Percentiles rank a stretch among this genome's conserved stretches.
These are phyloP conservation scores for Verticillium klebahnii DNA, from an alignment of 2,329 filamentous ascomycete genomes.

Conservation along the genomic window DNA sequence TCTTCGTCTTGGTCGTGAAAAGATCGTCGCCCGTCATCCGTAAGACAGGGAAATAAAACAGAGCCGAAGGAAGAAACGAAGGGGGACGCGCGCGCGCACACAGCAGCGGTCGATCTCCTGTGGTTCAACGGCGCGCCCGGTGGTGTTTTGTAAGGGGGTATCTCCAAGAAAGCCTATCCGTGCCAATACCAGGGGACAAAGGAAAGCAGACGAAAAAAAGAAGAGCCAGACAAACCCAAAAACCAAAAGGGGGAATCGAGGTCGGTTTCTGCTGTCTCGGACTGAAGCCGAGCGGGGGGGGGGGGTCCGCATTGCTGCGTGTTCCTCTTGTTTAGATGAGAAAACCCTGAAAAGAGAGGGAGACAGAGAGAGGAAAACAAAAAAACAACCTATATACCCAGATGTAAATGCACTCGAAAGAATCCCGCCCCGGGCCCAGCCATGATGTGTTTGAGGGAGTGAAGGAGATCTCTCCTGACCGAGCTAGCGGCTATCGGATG, in stretches of 20 bases:
- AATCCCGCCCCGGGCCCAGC: constrained; percentile 48
- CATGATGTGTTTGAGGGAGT: constrained; percentile 42
- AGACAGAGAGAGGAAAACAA: constrained; percentile 20
- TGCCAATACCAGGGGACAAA: constrained; percentile 30
- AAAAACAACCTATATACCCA: constrained; percentile 45
- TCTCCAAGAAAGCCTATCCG: constrained; percentile 37
- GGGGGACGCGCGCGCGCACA: neutral
- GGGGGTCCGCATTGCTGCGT: constrained; percentile 59
- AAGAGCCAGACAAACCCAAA: constrained; percentile 1
- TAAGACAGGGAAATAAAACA: constrained; percentile 30
- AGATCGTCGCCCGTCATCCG: constrained; percentile 43
- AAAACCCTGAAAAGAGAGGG: constrained; percentile 18
- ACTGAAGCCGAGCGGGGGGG: constrained; percentile 36
- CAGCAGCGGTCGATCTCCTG: constrained; percentile 1
- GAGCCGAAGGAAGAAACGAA: constrained; percentile 21
- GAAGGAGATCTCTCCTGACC: constrained; percentile 34
- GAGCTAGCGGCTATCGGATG: constrained; percentile 38
- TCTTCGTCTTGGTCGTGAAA: constrained; percentile 29
- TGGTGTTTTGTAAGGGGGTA: constrained; percentile 27
- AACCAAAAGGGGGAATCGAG: constrained; percentile 36
- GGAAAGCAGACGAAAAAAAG: constrained; percentile 21
- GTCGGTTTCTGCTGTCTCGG: constrained; percentile 41
- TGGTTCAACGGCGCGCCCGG: constrained; percentile 33
- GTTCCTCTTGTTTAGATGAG: constrained; percentile 49
- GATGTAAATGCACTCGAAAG: constrained; percentile 49